Evolutionary conservation across 495 filamentous ascomycete species (phyloP), one percentile per base, ranked within the genome.

Genomic region (Podospora didyma): DNA sequence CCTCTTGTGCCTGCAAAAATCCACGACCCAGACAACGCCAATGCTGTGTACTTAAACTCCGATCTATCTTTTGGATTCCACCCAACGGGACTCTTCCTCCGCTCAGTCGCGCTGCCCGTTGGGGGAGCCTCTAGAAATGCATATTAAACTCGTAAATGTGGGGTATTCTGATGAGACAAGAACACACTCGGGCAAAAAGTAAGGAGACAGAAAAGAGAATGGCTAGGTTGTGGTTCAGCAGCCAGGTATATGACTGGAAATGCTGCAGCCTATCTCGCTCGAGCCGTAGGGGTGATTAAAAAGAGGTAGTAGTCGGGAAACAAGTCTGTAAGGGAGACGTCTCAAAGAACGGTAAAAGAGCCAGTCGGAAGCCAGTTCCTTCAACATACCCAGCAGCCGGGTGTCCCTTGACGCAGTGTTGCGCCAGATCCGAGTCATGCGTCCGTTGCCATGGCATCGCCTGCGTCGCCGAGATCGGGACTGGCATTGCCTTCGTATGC

Each of bases 401-500:
- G 19, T 22, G 17, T 20, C 41, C 24, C 7, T 12, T 14, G 19
- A 16, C 50, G 35, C 20, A 22, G 11, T 53, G 20, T 31, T 16
- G 39, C 28, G 24, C 44, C 26, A 46, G 22, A n/a, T 24, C 31
- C 48, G 48, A 52, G 48, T 57, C 55, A 51, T 57, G 24, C 26
- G 23, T 21, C 26, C 34, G 28, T 42, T 10, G 6, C 26, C 34
- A 20, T 42, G 9, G 2, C 23, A 12, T 42, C 9, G n/a, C 9
- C 9, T 2, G 39, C 10, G 39, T 14, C 39, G 34, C 24, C 14
- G 35, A 53, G 21, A 14, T 67, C 65, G 21, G 35, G 45, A 17
- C 70, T 65, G n/a, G 64, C 53, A 20, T 74, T 74, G 7, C 58
- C 64, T 1, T 74, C 62, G 66, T 89, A 95, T 0, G 84, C 81